Conservation (phyloP, 352 stramenopile species). For the Pythium folliculosum region DNA sequence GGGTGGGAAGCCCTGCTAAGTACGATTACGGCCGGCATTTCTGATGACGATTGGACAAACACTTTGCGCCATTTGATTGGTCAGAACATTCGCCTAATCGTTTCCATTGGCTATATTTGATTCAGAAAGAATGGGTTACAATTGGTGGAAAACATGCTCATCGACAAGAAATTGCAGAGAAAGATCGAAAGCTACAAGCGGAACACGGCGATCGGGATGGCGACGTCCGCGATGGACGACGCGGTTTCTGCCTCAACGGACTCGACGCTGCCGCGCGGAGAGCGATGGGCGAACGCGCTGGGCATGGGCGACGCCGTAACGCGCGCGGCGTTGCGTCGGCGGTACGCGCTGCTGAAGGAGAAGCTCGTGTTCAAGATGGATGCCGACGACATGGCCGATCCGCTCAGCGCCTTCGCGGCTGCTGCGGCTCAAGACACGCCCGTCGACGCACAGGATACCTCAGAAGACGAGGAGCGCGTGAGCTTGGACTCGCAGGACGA, state of each 20-base stretch:
- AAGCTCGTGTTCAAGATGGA: slow-evolving; percentile 72
- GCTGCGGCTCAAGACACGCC: neutral
- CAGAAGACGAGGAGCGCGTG: slow-evolving; percentile 4
- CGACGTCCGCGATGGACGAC: neutral
- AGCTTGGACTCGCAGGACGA: slow-evolving; percentile 27
- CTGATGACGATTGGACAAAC: slow-evolving; percentile 29
- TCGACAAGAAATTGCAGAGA: slow-evolving; percentile 6
- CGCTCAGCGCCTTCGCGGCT: slow-evolving; percentile 40
- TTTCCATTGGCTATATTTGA: slow-evolving; percentile 17
- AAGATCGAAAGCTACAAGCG: slow-evolving; percentile 25
- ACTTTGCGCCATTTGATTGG: slow-evolving; percentile 5
- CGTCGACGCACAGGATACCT: neutral
- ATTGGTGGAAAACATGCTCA: slow-evolving; percentile 12
- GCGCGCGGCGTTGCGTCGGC: slow-evolving; percentile 34
- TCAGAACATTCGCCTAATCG: neutral
- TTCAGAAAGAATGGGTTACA: neutral
- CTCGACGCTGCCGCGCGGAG: slow-evolving; percentile 21
- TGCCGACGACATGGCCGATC: slow-evolving; percentile 45
- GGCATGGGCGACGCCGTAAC: slow-evolving; percentile 28
- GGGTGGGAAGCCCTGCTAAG: slow-evolving; percentile 3
- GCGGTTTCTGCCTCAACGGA: neutral
- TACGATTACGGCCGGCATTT: slow-evolving; percentile 13
- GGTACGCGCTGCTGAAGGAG: slow-evolving; percentile 61
- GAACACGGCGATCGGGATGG: slow-evolving; percentile 4
- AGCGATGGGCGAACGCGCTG: slow-evolving; percentile 37